Conservation (phyloP, 2,329 filamentous ascomycete species). For the Chaetomiaceae sp. region DNA sequence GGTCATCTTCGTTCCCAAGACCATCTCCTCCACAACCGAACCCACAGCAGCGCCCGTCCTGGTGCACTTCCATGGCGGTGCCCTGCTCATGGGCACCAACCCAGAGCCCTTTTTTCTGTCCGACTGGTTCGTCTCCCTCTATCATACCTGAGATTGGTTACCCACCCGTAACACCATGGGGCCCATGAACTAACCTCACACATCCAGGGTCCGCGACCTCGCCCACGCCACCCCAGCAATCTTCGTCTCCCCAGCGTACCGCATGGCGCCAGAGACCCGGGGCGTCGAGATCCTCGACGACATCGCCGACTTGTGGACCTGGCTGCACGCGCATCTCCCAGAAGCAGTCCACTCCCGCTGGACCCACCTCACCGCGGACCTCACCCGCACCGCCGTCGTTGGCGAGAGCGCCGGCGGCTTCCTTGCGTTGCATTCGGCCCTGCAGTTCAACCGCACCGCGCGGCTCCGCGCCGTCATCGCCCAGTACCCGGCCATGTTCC, state of each 20-base stretch:
- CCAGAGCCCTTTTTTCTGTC: slow-evolving; percentile 20
- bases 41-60: slow-evolving; percentile 11
- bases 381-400: slow-evolving; percentile 12
- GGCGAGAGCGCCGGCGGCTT: slow-evolving; percentile 26
- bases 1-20: slow-evolving; percentile 16
- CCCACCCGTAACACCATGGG: too few species aligned
- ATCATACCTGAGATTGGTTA: too few species aligned
- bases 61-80: slow-evolving; percentile 25
- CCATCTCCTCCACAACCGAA: not conserved
- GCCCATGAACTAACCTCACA: slow-evolving; percentile 22
- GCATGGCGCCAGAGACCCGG: slow-evolving; percentile 45
- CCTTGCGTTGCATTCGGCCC: slow-evolving; percentile 24
- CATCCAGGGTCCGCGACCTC: slow-evolving; percentile 15
- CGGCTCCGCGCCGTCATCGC: slow-evolving; percentile 20
- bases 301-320: slow-evolving; percentile 43
- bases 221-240: slow-evolving; percentile 33
- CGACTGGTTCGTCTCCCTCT: slow-evolving; percentile 22
- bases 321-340: slow-evolving; percentile 31
- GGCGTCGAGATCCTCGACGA: slow-evolving; percentile 44
- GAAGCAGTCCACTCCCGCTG: not conserved
- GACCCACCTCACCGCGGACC: slow-evolving; percentile 15
- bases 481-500: slow-evolving; percentile 18
- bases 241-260: slow-evolving; percentile 44
- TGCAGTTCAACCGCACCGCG: slow-evolving; percentile 17
- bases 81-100: slow-evolving; percentile 16